Evolutionary conservation across 2,329 filamentous ascomycete genomes (phyloP), one percentile per base, ranked within the genome.

Genomic region (Colletotrichum lupini): DNA sequence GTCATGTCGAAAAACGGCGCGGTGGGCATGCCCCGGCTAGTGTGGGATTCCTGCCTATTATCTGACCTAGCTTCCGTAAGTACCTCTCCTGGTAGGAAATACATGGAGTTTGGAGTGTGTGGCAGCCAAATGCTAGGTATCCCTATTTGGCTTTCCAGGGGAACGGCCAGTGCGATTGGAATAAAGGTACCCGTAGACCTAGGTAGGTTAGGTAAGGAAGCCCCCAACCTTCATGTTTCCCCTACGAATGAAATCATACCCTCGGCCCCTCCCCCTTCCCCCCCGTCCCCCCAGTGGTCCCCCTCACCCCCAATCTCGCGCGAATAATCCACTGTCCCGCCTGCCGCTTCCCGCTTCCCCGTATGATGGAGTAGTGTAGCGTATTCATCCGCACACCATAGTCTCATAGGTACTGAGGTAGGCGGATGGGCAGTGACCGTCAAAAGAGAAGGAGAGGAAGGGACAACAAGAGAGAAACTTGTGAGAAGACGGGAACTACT

Each of bases 291-390:
- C 37, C 37, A 42, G 37, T n/a, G 35, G 32, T 7, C 30, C 66
- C 58, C 14, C 58, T 35, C n/a, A 32, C 22, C 22, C 52, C 16
- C 59, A 59, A 70, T 70, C 56, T 63, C 32, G 62, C 56, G 26
- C 62, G 22, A 26, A 56, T n/a, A 53, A 22, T 46, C 63, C 63
- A 71, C 63, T 61, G 57, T 67, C 55, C 63, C 63, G 35, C 52
- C 59, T 58, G 59, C 52, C 35, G 59, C 68, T 42, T 67, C 56
- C 63, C 68, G 62, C 63, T 70, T 67, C 55, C 62, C 68, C 55
- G 68, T 67, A n/a, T 14, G 46, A 64, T 37, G 61, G 35, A 28
- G 60, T 52, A 14, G 14, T 19, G 30, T 26, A 26, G 8, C 28
- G 28, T 30, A 30, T 30, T 32, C 30, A 42, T 42, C 35, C 35